Base-by-base conservation (phyloP, 192 early-diverging fungal species). In the Gaertneriomyces semiglobifer region DNA sequence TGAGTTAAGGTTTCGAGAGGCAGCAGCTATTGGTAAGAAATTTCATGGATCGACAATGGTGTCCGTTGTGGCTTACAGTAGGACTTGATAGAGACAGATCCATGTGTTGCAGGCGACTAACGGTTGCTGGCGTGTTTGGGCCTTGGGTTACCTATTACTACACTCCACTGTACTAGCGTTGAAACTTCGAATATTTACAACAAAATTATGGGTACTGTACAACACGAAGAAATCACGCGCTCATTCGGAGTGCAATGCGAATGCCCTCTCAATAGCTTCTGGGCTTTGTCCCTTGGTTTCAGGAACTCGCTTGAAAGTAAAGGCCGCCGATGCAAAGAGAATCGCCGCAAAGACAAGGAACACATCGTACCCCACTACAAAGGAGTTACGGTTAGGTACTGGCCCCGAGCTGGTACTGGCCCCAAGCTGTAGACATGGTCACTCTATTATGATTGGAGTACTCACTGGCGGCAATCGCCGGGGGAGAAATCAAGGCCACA, bases 241-340 rank as follows among this genome's bases (percentile, higher is more conserved):
- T 33, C 25, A 33, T 33, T 33, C 25, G 25, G 25, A 33, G 25
- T 33, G 25, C 25, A 33, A 33, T 33, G 25, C 25, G 50, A 52
- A 52, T n/a, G 50, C 20, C 9, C 74, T 74, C 43, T 77, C 74
- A 20, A 90, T 70, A 56, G 89, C 86, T 54, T 92, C 90, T 43
- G 90, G 75, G 14, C 85, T 88, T 57, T 86, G 76, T 55, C 90
- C 90, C 70, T 88, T 89, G 42, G 90, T 92, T 81, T 93, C 93
- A 8, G 91, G 91, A n/a, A 94, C 81, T 64, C 84, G 88, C 56
- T 81, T 58, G 55, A 80, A 79, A 10, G 88, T 80, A 69, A 92
- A 92, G n/a, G 83, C 43, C 61, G 86, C 79, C 7, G 85, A 85
- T 10, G 78, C 70, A 59, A 84, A 73, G 53, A 88, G 86, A 72